A percentile compares a stretch with the other conserved stretches of the same genome.
phyloP scores from a whole-genome alignment of 176 grass and related monocot species.

The Eremochloa ophiuroides region DNA sequence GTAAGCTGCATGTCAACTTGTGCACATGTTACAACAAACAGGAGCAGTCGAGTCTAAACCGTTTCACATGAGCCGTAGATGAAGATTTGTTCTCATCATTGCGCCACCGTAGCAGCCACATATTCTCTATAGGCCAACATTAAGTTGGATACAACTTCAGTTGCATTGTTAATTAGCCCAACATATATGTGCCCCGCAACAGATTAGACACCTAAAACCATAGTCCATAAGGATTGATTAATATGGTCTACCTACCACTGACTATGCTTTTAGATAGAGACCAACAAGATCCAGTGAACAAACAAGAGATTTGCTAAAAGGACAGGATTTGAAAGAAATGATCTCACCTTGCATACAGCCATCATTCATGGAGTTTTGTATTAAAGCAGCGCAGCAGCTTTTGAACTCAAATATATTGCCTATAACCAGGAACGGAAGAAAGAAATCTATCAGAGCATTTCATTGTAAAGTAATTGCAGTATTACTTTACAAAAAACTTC shows the following conservation, averaged over 20 bases:
- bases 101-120: background rate
- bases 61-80: background rate
- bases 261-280: background rate
- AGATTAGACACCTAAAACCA: background rate
- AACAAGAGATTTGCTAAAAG: background rate
- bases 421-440: background rate
- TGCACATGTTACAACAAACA: slow-evolving; percentile 4
- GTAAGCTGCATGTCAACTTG: slow-evolving; percentile 2
- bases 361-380: background rate
- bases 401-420: background rate
- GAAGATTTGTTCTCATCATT: slow-evolving; percentile 6
- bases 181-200: background rate
- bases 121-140: background rate
- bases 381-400: background rate
- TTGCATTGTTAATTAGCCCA: slow-evolving; percentile 8
- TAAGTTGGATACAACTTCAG: background rate
- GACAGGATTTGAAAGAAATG: background rate
- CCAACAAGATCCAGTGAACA: background rate
- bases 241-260: background rate
- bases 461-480: too few species aligned
- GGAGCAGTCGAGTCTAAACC: background rate
- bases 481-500: too few species aligned
- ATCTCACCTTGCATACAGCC: background rate
- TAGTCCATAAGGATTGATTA: background rate
- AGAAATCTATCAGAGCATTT: too few species aligned